Evolutionary conservation across 129 eudicot species (phyloP), one percentile per base, ranked within the genome.

Genomic region (Lactuca sativa): DNA sequence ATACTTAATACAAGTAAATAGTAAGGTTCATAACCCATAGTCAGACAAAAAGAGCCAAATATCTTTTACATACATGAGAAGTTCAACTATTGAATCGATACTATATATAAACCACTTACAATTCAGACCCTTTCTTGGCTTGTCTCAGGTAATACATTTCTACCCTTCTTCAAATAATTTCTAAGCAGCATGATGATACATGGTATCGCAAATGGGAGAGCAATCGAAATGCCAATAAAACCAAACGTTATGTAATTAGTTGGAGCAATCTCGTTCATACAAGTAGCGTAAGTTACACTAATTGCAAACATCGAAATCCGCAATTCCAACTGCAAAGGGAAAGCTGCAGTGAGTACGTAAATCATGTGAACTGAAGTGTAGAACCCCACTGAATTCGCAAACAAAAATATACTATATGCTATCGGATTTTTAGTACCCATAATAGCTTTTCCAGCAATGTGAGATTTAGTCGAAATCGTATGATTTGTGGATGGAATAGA

Each of bases 241-340:
- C 15, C 21, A 16, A 5, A 38, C 7, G 36, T 31, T 55, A 48
- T 58, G 30, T 18, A 34, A 4, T 0, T 34, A 59, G 36, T 33
- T 12, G 87, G 83, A 0, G 80, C 61, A 16, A 79, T 76, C 8
- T 69, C 72, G 36, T 7, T 7, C 70, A 78, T 77, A 34, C 75
- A 48, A 68, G 62, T 33, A 40, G 55, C 40, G 17, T 75, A 85
- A 6, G 85, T 78, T 36, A 43, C 0, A 9, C 32, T 3, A 34
- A 85, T 54, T 13, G 86, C 79, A 30, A 75, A 2, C 31, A 70
- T 55, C 25, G 71, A 59, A 15, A 82, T 38, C 0, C 17, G 59
- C 62, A 85, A 16, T 25, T 82, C 91, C 31, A 67, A 18, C 54
- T 59, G 70, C 64, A 85, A 40, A 14, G 85, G 90, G 48, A 82